Percentiles rank a stretch among this genome's conserved stretches.
These are phyloP conservation scores for Dactylellina sp. DNA, from an alignment of 2,329 filamentous ascomycete species.

Conservation along the genomic window DNA sequence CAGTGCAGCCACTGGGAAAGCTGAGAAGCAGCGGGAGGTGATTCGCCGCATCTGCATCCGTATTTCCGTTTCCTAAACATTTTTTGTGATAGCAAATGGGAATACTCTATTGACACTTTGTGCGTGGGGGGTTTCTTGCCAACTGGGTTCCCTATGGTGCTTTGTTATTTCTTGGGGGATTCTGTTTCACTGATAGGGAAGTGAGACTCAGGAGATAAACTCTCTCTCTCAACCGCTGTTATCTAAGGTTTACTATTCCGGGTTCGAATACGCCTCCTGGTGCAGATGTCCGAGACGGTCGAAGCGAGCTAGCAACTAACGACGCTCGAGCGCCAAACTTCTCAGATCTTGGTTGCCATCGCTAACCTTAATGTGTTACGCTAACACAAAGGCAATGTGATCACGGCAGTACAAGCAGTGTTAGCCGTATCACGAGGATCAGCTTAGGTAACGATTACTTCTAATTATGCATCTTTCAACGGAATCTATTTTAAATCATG, in stretches of 20 bases:
- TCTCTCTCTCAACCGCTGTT: conserved; percentile 21
- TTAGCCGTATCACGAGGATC: conserved; percentile 40
- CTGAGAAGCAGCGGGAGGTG: no score
- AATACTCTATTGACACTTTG: neutral
- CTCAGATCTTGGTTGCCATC: conserved; percentile 15
- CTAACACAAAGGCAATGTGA: conserved; percentile 47
- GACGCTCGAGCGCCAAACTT: conserved; percentile 20
- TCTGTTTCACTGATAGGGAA: conserved; percentile 48
- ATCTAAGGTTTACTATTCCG: conserved; percentile 22
- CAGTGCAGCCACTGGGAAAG: no score
- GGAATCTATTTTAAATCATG: conserved; percentile 23
- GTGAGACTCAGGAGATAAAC: conserved; percentile 33
- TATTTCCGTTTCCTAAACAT: conserved; percentile 14
- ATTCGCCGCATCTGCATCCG: conserved; percentile 39
- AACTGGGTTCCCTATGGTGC: conserved; percentile 5
- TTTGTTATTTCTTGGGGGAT: neutral
- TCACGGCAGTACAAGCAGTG: conserved; percentile 13
- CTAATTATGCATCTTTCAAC: conserved; percentile 17
- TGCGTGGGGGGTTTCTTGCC: conserved; percentile 35
- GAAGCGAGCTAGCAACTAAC: conserved; percentile 16
- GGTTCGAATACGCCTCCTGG: conserved; percentile 11
- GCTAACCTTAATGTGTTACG: conserved; percentile 33
- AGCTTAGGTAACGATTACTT: conserved; percentile 42
- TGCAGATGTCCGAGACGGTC: conserved; percentile 35
- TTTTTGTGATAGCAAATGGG: conserved; percentile 18